Conservation (phyloP, 441 rosid genomes). For the Omphalea diandra region DNA sequence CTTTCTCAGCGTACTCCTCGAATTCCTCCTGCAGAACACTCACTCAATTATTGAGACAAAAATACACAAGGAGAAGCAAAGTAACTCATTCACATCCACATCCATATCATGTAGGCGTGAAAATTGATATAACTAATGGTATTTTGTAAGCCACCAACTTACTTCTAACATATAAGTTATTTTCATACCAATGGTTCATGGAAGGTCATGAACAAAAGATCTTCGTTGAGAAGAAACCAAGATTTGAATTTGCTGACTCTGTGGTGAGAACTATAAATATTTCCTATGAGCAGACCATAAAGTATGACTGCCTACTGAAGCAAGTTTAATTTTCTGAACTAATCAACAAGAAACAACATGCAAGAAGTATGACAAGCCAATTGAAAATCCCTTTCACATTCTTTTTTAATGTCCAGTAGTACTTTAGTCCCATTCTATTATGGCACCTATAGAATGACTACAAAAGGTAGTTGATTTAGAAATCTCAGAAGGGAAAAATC, state of each 20-base stretch:
- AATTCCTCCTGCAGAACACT: conserved; percentile 65
- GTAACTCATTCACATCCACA: not conserved
- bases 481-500: not conserved
- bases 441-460: not conserved
- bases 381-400: too few relatives aligned
- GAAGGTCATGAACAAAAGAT: not conserved
- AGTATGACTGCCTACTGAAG: too few relatives aligned
- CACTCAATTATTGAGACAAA: not conserved
- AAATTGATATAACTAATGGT: not conserved
- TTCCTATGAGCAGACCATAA: not conserved
- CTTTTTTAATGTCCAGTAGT: not conserved
- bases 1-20: conserved; percentile 73
- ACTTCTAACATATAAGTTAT: not conserved
- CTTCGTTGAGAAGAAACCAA: not conserved
- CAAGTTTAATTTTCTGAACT: not conserved
- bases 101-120: not conserved
- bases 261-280: not conserved
- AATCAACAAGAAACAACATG: not conserved
- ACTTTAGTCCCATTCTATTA: not conserved
- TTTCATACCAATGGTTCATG: not conserved
- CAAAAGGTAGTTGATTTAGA: too few relatives aligned
- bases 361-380: not conserved
- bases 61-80: not conserved
- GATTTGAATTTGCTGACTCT: not conserved
- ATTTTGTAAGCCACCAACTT: not conserved